A percentile compares a stretch with the other conserved stretches of the same genome.
Conservation (phyloP, 305 asterid species). For the Fraxinus dipetala region DNA sequence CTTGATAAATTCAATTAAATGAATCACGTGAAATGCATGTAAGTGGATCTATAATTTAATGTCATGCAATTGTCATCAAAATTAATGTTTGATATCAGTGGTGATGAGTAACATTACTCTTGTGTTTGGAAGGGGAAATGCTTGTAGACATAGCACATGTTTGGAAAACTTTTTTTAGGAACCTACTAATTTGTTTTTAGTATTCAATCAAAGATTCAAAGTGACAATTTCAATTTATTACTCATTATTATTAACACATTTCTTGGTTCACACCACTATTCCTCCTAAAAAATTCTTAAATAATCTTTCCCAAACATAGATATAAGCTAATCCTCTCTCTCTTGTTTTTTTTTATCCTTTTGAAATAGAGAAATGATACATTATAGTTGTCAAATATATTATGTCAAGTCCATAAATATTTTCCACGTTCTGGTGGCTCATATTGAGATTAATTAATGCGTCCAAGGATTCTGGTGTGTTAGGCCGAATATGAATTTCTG, state of each 20-base stretch:
- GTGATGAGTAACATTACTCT: no score
- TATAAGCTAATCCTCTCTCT: background rate
- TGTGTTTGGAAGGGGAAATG: background rate
- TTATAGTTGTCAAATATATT: background rate
- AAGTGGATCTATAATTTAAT: no score
- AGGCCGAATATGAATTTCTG: background rate
- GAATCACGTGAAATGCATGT: no score
- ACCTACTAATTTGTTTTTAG: background rate
- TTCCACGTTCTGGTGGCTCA: background rate
- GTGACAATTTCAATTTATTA: background rate
- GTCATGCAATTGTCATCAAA: no score
- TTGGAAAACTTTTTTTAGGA: background rate
- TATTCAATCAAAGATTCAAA: no score
- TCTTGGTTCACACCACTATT: background rate
- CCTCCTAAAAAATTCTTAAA: no score
- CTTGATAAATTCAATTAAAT: no score
- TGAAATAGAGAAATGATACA: background rate
- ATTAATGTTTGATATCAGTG: no score
- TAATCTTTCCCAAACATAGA: background rate
- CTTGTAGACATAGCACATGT: background rate
- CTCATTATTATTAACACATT: no score
- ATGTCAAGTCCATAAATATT: background rate
- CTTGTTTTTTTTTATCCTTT: no score
- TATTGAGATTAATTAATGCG: background rate
- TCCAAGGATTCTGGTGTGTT: background rate